Conservation (phyloP, 148 eudicot species). For the Rhododendron molle region DNA sequence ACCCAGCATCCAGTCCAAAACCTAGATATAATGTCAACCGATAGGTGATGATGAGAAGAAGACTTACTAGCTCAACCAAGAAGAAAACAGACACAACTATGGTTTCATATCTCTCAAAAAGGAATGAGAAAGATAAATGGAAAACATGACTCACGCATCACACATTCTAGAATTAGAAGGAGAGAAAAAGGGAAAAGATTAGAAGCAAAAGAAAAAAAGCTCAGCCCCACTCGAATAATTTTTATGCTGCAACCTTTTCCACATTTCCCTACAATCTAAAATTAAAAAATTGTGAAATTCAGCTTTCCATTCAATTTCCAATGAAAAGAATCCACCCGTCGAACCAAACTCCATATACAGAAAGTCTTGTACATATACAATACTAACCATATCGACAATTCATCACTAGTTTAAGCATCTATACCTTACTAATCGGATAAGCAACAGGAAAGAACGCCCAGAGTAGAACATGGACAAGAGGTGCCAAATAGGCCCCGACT, state of each 20-base stretch:
- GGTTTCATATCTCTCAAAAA: not conserved
- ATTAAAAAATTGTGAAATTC: not conserved
- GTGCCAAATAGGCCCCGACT: slow-evolving; percentile 86
- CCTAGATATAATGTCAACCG: slow-evolving; percentile 29
- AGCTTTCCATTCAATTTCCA: not conserved
- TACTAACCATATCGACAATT: not conserved
- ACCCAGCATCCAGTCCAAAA: slow-evolving; percentile 95
- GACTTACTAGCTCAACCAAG: not conserved
- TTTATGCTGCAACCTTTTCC: not conserved
- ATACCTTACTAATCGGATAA: slow-evolving; percentile 97
- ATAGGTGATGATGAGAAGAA: not conserved
- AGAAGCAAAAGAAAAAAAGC: not conserved
- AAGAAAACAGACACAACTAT: not conserved
- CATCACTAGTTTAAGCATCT: not conserved
- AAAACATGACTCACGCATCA: not conserved
- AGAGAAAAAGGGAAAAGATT: not conserved
- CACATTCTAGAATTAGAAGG: not conserved
- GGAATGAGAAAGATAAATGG: not conserved
- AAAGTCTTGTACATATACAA: not conserved
- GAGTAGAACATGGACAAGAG: slow-evolving; percentile 77
- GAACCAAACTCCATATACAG: not conserved
- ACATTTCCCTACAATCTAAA: not conserved
- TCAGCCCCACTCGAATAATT: not conserved
- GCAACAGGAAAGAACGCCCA: slow-evolving; percentile 78
- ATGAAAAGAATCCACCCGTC: not conserved